phyloP scores from a whole-genome alignment of 73 alveolate species.

The Paramecium biaurelia region DNA sequence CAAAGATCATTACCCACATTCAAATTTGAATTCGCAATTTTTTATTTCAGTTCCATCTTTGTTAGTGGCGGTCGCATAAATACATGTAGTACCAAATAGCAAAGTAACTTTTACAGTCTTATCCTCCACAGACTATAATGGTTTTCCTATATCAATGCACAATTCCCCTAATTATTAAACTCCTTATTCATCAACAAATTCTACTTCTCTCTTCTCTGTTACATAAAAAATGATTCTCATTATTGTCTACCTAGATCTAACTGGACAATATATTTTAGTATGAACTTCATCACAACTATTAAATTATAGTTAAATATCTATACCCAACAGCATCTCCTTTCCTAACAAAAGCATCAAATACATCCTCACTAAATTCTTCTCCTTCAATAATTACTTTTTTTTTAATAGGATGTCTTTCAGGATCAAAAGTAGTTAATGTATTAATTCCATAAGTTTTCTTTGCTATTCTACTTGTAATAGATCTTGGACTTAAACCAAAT shows the following conservation, averaged over 20 bases:
- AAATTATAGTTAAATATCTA: background rate
- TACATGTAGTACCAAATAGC: conserved; percentile 94
- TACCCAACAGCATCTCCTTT: conserved; percentile 93
- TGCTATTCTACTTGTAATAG: conserved; percentile 95
- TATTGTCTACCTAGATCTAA: conserved; percentile 94
- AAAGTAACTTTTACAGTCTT: conserved; percentile 97
- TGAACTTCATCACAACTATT: conserved; percentile 90
- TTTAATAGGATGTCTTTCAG: conserved; percentile 95
- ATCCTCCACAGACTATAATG: conserved; percentile 93
- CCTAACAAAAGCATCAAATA: conserved; percentile 96
- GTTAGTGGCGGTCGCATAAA: conserved; percentile 95
- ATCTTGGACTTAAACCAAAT: conserved; percentile 97
- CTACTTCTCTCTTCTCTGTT: conserved; percentile 88
- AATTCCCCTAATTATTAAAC: conserved; percentile 95
- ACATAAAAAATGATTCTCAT: conserved; percentile 97
- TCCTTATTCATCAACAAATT: conserved; percentile 92
- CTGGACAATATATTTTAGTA: conserved; percentile 97
- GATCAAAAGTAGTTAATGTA: conserved; percentile 96
- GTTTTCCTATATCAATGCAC: conserved; percentile 96
- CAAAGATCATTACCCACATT: conserved; percentile 68
- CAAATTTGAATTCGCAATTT: conserved; percentile 97
- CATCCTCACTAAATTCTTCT: conserved; percentile 99
- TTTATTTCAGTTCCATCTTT: conserved; percentile 95
- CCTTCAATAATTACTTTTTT: conserved; percentile 98
- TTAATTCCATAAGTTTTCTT: conserved; percentile 97